phyloP scores from a whole-genome alignment of 306 rosid genomes.

The Malus sylvestris region DNA sequence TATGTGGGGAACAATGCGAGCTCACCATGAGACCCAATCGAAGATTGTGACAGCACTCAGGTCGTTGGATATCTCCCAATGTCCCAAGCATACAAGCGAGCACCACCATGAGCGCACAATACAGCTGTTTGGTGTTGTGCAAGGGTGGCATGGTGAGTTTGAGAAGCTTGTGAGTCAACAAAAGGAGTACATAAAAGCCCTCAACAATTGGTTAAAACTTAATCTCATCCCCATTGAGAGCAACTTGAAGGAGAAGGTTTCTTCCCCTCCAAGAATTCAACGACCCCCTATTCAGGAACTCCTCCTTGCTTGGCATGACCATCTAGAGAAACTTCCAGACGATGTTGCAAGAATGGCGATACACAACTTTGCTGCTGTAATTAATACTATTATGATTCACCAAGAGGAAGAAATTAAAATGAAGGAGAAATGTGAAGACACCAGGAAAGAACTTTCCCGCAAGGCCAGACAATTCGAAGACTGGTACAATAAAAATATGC shows the following conservation, averaged over 20 bases:
- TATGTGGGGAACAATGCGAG: constrained; percentile 70
- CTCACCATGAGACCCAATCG: constrained; percentile 51
- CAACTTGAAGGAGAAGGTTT: constrained; percentile 82
- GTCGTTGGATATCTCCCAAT: constrained; percentile 55
- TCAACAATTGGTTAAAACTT: constrained; percentile 64
- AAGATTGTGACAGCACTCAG: constrained; percentile 27
- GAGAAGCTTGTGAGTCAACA: constrained; percentile 56
- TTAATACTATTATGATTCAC: constrained; percentile 41
- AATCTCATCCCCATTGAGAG: constrained; percentile 89
- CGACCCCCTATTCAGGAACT: constrained; percentile 60
- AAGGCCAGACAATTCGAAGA: constrained; percentile 64
- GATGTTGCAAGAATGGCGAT: constrained; percentile 65
- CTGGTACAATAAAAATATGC: constrained; percentile 64
- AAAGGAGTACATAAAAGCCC: constrained; percentile 60
- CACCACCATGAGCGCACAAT: constrained; percentile 73
- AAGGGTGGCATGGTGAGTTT: constrained; percentile 66
- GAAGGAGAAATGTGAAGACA: constrained; percentile 68
- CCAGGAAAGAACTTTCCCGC: constrained; percentile 65
- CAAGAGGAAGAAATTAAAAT: constrained; percentile 63
- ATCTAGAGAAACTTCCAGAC: constrained; percentile 75
- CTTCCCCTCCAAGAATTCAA: constrained; percentile 76
- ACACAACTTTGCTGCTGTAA: constrained; percentile 52
- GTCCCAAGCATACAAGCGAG: constrained; percentile 69
- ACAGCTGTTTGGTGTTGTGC: constrained; percentile 62
- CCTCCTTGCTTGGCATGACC: constrained; percentile 67